Percentiles rank a stretch among this genome's conserved stretches.
Conservation (phyloP, 2,329 filamentous ascomycete genomes). For the Lizonia empirigonia region DNA sequence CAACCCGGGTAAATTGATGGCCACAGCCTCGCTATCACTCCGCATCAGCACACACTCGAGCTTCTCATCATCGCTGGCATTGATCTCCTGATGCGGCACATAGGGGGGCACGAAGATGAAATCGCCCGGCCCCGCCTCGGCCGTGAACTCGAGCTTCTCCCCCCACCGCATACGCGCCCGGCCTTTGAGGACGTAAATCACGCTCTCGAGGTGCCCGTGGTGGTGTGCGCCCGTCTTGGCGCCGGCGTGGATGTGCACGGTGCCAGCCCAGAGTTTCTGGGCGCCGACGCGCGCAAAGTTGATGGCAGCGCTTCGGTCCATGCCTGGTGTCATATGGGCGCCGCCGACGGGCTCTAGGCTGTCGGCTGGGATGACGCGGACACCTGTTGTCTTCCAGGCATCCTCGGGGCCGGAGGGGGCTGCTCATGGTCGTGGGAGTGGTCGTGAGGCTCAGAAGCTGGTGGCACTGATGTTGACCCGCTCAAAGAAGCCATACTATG, state of each 20-base stretch:
- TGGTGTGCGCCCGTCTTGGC: slow-evolving; percentile 16
- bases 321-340: slow-evolving; percentile 12
- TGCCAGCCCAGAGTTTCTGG: slow-evolving; percentile 14
- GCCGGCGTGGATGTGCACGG: slow-evolving; percentile 17
- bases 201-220: slow-evolving; percentile 12
- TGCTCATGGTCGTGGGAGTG: background rate
- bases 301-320: slow-evolving; percentile 13
- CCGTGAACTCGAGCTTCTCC: slow-evolving; percentile 13
- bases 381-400: slow-evolving; percentile 15
- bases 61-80: slow-evolving; percentile 17
- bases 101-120: slow-evolving; percentile 20
- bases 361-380: slow-evolving; percentile 12
- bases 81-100: slow-evolving; percentile 20
- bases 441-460: slow-evolving; percentile 2
- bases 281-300: slow-evolving; percentile 13
- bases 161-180: slow-evolving; percentile 19
- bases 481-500: slow-evolving; percentile 7
- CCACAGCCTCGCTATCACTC: slow-evolving; percentile 16
- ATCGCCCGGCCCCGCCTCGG: slow-evolving; percentile 13
- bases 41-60: slow-evolving; percentile 18
- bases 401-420: background rate
- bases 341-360: slow-evolving; percentile 1
- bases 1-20: slow-evolving; percentile 9
- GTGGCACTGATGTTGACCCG: slow-evolving; percentile 12
- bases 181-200: slow-evolving; percentile 16